These are phyloP conservation scores for Phytophthora kernoviae DNA, from an alignment of 352 stramenopile species.

Conservation along the genomic window DNA sequence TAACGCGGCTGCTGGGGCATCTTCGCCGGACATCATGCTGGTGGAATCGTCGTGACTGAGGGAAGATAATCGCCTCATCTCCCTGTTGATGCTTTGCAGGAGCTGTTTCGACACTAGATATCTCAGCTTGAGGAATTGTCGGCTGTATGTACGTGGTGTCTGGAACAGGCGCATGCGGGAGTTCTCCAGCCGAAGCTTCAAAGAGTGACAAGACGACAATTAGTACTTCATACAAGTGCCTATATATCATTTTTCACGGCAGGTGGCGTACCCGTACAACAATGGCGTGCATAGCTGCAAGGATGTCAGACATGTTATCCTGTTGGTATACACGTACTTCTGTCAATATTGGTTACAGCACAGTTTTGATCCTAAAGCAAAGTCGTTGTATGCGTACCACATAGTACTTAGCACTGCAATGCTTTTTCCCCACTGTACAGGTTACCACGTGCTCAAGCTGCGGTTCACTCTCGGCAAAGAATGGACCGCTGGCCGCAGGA, in stretches of 20 bases:
- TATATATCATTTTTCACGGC: no score
- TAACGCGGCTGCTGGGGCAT: slow-evolving; percentile 9
- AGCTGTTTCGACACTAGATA: slow-evolving; percentile 30
- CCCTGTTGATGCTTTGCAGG: slow-evolving; percentile 23
- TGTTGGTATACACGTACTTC: slow-evolving; percentile 7
- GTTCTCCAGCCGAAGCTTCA: slow-evolving; percentile 27
- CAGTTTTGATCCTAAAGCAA: no score
- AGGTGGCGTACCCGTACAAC: slow-evolving; percentile 45
- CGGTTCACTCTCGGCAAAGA: slow-evolving; percentile 41
- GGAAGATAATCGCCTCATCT: slow-evolving; percentile 21
- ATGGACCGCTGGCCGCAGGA: slow-evolving; percentile 49
- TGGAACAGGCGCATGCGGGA: slow-evolving; percentile 29
- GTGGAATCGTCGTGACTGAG: slow-evolving; percentile 12
- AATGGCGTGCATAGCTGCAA: slow-evolving; percentile 55
- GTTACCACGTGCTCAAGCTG: slow-evolving; percentile 83
- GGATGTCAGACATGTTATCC: slow-evolving; percentile 62
- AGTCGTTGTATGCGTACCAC: slow-evolving; percentile 48
- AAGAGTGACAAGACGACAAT: no score
- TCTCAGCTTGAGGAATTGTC: slow-evolving; percentile 26
- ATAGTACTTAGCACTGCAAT: slow-evolving; percentile 95
- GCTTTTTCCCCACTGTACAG: slow-evolving; percentile 98
- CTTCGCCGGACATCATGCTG: slow-evolving; percentile 15
- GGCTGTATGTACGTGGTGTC: slow-evolving; percentile 24
- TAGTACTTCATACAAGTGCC: no score
- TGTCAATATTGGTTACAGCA: no score